phyloP scores from a whole-genome alignment of 169 alveolate species.

The Plasmodium chabaudi region DNA sequence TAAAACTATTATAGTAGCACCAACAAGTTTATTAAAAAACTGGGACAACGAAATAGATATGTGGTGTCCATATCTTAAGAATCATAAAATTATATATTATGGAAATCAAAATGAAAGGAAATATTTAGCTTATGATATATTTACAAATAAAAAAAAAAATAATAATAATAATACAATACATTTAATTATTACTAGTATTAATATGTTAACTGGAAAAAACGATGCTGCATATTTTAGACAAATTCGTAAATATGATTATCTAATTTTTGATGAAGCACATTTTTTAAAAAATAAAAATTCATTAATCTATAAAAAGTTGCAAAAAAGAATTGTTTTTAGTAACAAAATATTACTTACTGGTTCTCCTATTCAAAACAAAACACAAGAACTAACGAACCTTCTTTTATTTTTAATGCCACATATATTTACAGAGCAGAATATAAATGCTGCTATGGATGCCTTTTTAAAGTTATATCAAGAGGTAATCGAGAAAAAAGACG shows the following conservation, averaged over 20 bases:
- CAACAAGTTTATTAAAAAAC: slow-evolving; percentile 88
- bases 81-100: slow-evolving; percentile 85
- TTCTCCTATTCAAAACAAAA: slow-evolving; percentile 91
- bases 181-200: slow-evolving; percentile 46
- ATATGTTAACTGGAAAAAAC: slow-evolving; percentile 65
- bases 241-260: slow-evolving; percentile 84
- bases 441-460: slow-evolving; percentile 85
- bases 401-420: slow-evolving; percentile 92
- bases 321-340: slow-evolving; percentile 84
- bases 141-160: slow-evolving; percentile 6
- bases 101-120: slow-evolving; percentile 85
- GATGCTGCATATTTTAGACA: slow-evolving; percentile 59
- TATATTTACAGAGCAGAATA: slow-evolving; percentile 84
- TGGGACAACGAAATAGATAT: slow-evolving; percentile 89
- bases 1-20: slow-evolving; percentile 88
- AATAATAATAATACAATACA: slow-evolving; percentile 7
- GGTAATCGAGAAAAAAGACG: slow-evolving; percentile 14
- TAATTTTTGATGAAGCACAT: slow-evolving; percentile 96
- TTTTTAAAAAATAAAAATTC: slow-evolving; percentile 92
- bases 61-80: slow-evolving; percentile 90
- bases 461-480: slow-evolving; percentile 77
- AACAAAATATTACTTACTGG: slow-evolving; percentile 93
- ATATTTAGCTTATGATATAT: slow-evolving; percentile 76
- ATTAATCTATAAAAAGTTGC: slow-evolving; percentile 88
- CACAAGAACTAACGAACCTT: slow-evolving; percentile 91